Evolutionary conservation across 129 eudicot genomes (phyloP), one percentile per base, ranked within the genome.

Genomic region (Flaveria trinervia): DNA sequence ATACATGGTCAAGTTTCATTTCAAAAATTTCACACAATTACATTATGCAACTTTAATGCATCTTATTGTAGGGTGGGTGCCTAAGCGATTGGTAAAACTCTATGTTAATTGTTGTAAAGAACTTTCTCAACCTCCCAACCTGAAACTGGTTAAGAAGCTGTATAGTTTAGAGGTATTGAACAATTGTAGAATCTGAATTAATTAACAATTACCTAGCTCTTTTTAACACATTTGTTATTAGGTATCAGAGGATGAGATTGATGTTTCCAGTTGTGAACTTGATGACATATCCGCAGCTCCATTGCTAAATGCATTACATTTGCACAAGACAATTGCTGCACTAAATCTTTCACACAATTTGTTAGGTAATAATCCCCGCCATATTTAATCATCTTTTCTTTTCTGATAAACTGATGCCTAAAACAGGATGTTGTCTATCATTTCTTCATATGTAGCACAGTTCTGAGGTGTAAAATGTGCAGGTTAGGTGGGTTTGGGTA

Each of bases 231-330:
- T 74, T 72, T 57, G 18, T 72, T 70, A 55, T 72, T 83, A 94
- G 99, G 93, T 89, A 62, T 88, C 99, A n/a, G 99, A 89, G 85
- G 99, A 91, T 88, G 97, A 91, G 82, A 84, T 95, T 70, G 73
- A 86, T 41, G 96, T 88, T 33, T 87, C 99, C 45, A 90, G 79
- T 67, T 95, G 99, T 79, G 92, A 83, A 81, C 79, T 95, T 71
- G 94, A 87, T 81, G 99, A 95, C 83, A 75, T 80, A 79, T 86
- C 99, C 43, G 87, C 82, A 76, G 80, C 87, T 23, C 99, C 99
- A 62, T 77, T 95, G 48, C 71, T 95, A 25, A 83, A 86, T 77
- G 97, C 99, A 72, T 83, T 95, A 78, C 76, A 78, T 71, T 70
- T 84, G 65, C 98, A 88, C 82, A 87, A 85, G 64, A 82, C 93